Conservation (phyloP, 2,329 filamentous ascomycete genomes). For the Colletotrichum spaethianum region DNA sequence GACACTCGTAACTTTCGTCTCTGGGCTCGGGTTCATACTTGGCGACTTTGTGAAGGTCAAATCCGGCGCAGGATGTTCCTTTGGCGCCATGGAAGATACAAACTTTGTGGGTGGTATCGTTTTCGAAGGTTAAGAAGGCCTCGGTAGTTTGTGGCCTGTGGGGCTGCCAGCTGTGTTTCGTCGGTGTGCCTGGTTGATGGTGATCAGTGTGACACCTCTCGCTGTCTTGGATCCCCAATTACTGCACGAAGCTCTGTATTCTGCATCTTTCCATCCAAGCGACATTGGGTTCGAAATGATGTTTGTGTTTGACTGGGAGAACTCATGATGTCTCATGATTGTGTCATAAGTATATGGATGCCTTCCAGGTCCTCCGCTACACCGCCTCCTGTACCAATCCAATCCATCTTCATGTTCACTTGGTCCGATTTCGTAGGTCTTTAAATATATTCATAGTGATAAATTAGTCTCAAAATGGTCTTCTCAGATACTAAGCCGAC, state of each 20-base stretch:
- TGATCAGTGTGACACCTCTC: constrained; percentile 67
- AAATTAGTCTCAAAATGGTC: too few relatives aligned
- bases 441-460: too few relatives aligned
- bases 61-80: constrained; percentile 67
- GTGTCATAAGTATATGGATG: too few relatives aligned
- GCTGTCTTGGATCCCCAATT: constrained; percentile 43
- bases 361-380: too few relatives aligned
- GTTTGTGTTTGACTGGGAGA: too few relatives aligned
- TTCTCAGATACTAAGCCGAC: too few relatives aligned
- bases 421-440: too few relatives aligned
- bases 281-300: too few relatives aligned
- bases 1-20: constrained; percentile 14
- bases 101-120: constrained; percentile 64
- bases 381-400: too few relatives aligned
- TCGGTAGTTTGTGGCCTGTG: constrained; percentile 61
- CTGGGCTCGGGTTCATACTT: constrained; percentile 8
- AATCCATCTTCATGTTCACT: too few relatives aligned
- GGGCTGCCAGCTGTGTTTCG: constrained; percentile 67
- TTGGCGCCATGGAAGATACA: constrained; percentile 63
- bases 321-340: too few relatives aligned
- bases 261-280: not conserved
- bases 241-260: constrained; percentile 7
- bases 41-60: constrained; percentile 64
- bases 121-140: constrained; percentile 64
- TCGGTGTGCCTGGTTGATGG: constrained; percentile 64